Conservation (phyloP, 1,284 basidiomycete species). For the Leccinum pseudoinsigne region DNA sequence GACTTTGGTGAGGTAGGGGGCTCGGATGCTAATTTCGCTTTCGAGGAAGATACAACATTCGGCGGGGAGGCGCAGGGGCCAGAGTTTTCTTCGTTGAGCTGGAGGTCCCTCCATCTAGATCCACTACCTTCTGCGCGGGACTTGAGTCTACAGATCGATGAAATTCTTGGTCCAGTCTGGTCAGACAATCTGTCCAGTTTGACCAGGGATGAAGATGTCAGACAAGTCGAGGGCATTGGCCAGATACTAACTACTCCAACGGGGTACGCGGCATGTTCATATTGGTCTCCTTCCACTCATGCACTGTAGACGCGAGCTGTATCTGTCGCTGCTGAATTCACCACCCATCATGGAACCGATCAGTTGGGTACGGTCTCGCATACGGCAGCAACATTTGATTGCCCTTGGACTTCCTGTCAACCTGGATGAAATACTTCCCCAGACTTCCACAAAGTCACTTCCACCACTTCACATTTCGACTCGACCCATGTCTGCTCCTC, state of each 20-base stretch:
- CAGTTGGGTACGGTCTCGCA: slow-evolving; percentile 90
- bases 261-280: slow-evolving; percentile 51
- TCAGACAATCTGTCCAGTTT: slow-evolving; percentile 47
- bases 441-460: slow-evolving; percentile 65
- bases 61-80: slow-evolving; percentile 38
- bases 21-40: slow-evolving; percentile 31
- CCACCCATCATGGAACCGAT: slow-evolving; percentile 74
- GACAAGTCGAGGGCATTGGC: slow-evolving; percentile 76
- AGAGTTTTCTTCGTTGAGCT: slow-evolving; percentile 46
- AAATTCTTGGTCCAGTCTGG: slow-evolving; percentile 69
- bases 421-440: slow-evolving; percentile 86
- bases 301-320: slow-evolving; percentile 66
- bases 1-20: slow-evolving; percentile 74
- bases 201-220: slow-evolving; percentile 70
- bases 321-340: slow-evolving; percentile 64
- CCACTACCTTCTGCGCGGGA: slow-evolving; percentile 59
- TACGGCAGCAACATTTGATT: slow-evolving; percentile 86
- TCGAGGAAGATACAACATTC: slow-evolving; percentile 46
- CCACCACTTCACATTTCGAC: slow-evolving; percentile 82
- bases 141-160: slow-evolving; percentile 61
- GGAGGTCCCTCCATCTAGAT: slow-evolving; percentile 66
- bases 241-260: slow-evolving; percentile 75
- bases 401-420: slow-evolving; percentile 91
- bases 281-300: slow-evolving; percentile 28
- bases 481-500: slow-evolving; percentile 78